Evolutionary conservation across 495 filamentous ascomycete genomes (phyloP), one percentile per base, ranked within the genome.

Genomic region (Aspergillus avenaceus): DNA sequence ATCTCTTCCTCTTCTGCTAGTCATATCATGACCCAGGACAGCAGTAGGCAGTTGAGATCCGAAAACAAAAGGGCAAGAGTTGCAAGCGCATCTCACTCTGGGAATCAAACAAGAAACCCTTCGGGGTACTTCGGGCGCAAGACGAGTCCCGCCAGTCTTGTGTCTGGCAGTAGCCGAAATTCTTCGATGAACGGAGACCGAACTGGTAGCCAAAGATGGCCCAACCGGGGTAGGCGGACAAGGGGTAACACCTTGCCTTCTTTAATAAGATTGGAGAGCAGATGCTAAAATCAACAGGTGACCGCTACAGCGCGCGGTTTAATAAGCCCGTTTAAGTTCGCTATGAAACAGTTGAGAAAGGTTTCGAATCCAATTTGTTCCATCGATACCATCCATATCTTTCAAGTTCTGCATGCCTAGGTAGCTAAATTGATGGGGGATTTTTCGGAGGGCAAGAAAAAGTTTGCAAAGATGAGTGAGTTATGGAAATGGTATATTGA

Each of bases 281-380:
- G 18, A 37, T 34, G 53, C 56, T 57, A 24, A 62, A 14, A 5
- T 36, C 11, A 1, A 13, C 18, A 73, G 69, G 65, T 13, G 64
- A 67, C 5, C 60, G 58, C 21, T 73, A 73, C 47, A 65, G 52
- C 23, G 62, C 62, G 27, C 68, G 67, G 0, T 73, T 72, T 40
- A 63, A 50, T 34, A 45, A n/a, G n/a, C n/a, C n/a, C n/a, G n/a
- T n/a, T n/a, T n/a, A n/a, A n/a, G n/a, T n/a, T n/a, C n/a, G n/a
- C n/a, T n/a, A n/a, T n/a, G 36, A 32, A 38, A 52, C 18, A 53
- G 19, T 16, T 45, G 49, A 51, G 12, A 22, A 11, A 40, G 14
- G 6, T 38, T 19, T 38, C 6, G 21, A 3, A 6, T 38, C 34
- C 8, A 8, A 24, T 3, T 8, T 36, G 3, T 37, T 5, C 12